Conservation (phyloP, 129 eudicot genomes). For the Mikania micrantha region DNA sequence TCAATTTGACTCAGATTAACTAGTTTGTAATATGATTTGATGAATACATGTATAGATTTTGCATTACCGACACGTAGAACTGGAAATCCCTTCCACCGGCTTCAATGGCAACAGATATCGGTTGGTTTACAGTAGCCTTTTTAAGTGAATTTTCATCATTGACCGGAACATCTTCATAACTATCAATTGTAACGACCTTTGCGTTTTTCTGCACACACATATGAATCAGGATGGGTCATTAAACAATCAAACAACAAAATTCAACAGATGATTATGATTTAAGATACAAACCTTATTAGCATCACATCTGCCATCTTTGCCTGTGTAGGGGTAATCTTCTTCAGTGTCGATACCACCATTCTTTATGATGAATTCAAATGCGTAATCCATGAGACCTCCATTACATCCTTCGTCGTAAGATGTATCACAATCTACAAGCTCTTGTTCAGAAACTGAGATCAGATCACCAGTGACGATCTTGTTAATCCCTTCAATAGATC, state of each 20-base stretch:
- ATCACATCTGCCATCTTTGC: conserved; percentile 67
- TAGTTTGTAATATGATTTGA: too few species aligned
- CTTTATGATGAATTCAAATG: conserved; percentile 61
- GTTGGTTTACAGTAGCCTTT: conserved; percentile 77
- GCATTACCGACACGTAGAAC: conserved; percentile 63
- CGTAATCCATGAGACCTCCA: conserved; percentile 98
- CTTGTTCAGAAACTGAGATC: conserved; percentile 72
- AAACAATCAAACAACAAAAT: neutral
- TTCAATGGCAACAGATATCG: conserved; percentile 83
- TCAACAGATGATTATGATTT: too few species aligned
- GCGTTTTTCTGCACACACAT: conserved; percentile 70
- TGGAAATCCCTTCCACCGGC: conserved; percentile 92
- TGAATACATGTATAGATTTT: neutral
- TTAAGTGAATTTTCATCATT: conserved; percentile 55
- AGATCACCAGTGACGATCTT: conserved; percentile 62
- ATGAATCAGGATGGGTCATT: too few species aligned
- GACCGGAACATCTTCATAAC: conserved; percentile 69
- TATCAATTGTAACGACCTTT: conserved; percentile 62
- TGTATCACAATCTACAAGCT: conserved; percentile 85
- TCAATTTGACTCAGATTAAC: too few species aligned
- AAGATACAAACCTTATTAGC: conserved; percentile 40
- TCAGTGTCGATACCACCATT: conserved; percentile 91
- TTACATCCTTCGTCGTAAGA: conserved; percentile 63
- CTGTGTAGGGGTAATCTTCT: conserved; percentile 73
- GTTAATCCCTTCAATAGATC: conserved; percentile 83